Conservation (phyloP, 306 rosid species). For the Carpinus fangiana region DNA sequence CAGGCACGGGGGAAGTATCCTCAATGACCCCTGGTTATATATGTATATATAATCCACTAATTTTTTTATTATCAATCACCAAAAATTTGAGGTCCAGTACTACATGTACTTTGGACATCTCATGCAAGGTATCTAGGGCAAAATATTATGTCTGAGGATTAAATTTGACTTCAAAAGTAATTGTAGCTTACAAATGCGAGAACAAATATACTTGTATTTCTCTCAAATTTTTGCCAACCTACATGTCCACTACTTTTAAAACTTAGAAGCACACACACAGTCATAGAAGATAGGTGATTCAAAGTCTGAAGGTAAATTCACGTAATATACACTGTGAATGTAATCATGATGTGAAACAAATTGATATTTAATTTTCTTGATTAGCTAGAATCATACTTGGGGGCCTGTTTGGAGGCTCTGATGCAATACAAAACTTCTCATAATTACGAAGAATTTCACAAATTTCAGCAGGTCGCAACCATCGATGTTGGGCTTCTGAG, state of each 20-base stretch:
- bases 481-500: constrained; percentile 77
- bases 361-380: not conserved
- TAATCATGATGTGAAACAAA: constrained; percentile 3
- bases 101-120: not conserved
- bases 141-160: not conserved
- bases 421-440: constrained; percentile 59
- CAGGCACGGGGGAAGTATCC: not conserved
- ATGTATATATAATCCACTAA: not conserved
- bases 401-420: constrained; percentile 87
- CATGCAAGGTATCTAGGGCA: not conserved
- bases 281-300: not conserved
- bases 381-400: constrained; percentile 58
- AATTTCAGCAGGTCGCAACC: constrained; percentile 95
- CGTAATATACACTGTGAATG: not conserved
- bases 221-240: not conserved
- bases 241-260: not conserved
- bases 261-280: not conserved
- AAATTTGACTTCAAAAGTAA: not conserved
- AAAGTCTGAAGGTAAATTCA: not conserved
- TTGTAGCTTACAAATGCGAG: not conserved
- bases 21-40: not conserved
- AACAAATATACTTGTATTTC: too few species aligned
- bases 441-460: constrained; percentile 88
- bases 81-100: not conserved
- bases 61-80: not conserved